Evolutionary conservation across 306 rosid genomes (phyloP), one percentile per base, ranked within the genome.

Genomic region (Oxytropis ochrocephala): DNA sequence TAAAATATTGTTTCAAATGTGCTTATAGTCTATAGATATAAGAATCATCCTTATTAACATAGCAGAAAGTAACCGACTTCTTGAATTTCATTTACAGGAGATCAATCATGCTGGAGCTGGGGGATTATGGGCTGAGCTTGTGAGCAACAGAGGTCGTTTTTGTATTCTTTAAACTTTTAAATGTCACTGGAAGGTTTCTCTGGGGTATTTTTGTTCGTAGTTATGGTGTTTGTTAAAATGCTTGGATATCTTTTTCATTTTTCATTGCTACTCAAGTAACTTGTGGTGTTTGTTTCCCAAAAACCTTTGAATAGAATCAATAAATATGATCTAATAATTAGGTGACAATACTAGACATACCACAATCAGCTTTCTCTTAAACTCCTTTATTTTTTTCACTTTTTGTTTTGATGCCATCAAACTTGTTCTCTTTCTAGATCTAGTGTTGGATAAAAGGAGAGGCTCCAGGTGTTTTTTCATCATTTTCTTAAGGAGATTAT

Each of bases 101-200:
- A 58, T 82, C 60, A 82, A 82, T 71, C 86, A 82, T 66, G 86
- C 86, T 24, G 83, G 83, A 30, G 79, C 83, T 29, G 86, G 86
- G 41, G 86, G 86, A 38, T 48, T 82, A 65, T 82, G 86, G 86
- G 83, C 86, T 33, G 86, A 82, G 86, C 81, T 82, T 53, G 86
- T 82, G 29, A 75, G 61, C 70, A 82, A 82, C 66, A 46, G 86
- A 71, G 86, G 86, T 78, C 21, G 60, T 66, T 70, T 74, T 55
- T 62, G 17, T 73, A 52, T 41, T 57, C 60, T 48, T 21, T 33
- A 32, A 32, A 13, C 46, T 61, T 67, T 27, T 53, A 36, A 72
- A 38, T 66, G 56, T 61, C 5, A 41, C 42, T 57, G 10, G 63
- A 64, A 64, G 67, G 43, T 50, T 61, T 69, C 51, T 42, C 19